Evolutionary conservation across 148 eudicot species (phyloP), one percentile per base, ranked within the genome.

Genomic region (Arbutus unedo): DNA sequence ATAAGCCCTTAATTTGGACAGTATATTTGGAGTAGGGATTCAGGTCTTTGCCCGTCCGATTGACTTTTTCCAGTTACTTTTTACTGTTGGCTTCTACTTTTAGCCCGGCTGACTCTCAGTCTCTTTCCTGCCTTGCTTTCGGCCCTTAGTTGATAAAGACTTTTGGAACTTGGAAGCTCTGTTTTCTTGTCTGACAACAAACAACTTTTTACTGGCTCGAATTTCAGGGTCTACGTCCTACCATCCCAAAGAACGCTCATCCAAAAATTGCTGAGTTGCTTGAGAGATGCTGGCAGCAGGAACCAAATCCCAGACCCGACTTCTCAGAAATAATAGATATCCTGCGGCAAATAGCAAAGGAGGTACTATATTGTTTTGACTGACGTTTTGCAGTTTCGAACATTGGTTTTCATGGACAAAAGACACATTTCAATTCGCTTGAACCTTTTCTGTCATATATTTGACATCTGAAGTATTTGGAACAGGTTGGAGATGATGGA

Each of bases 271-370:
- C 88, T 77, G 95, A 91, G 87, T 91, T 96, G 85, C 99, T 96
- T 5, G 95, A 94, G 88, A 92, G 86, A 88, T 96, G 99, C 98
- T 96, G 99, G 99, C 95, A 89, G 87, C 94, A 93, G 84, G 99
- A 96, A 80, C 95, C 99, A 43, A 72, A 90, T 38, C 51, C 86
- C 82, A 89, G 99, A 91, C 99, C 99, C 3, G 94, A 94, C 86
- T 96, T 96, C 85, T 77, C 94, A 8, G 99, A 93, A 82, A 88
- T 96, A 76, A 89, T 88, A 38, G 93, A 91, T 76, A 87, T 86
- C 64, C 79, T 94, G 81, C 90, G 88, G 88, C 90, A 91, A 84
- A 89, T 91, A 83, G 90, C 91, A 53, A 93, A 93, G 82, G 99
- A 93, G 98, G 99, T 93, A 90, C 19, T 1, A 31, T 14, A 43